Base-by-base conservation (phyloP, 108 stramenopile species). In the Nannochloropsis gaditana region DNA sequence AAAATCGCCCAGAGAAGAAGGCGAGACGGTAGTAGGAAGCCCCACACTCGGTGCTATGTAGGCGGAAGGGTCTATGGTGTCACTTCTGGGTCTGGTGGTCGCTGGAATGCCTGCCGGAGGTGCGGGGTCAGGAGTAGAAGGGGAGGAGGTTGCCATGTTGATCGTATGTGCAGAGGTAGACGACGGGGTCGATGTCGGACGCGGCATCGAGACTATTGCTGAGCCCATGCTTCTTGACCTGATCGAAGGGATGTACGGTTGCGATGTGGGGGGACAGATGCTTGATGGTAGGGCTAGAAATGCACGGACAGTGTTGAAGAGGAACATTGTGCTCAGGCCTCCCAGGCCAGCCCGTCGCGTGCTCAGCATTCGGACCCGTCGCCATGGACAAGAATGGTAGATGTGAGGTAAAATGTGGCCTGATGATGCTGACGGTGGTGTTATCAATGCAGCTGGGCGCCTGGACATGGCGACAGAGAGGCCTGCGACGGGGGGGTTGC, bases 21-120 rank as follows among this genome's bases (percentile, higher is more conserved):
- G 59, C 15, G 59, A 73, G 59, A 73, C 59, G 59, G 59, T n/a
- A n/a, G n/a, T 73, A n/a, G 59, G 59, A n/a, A 73, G 59, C 19
- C 59, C 19, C 4, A 73, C 59, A n/a, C 19, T n/a, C 3, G 59
- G 15, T 5, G 15, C n/a, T 15, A n/a, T 73, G 59, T 73, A 73
- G 5, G 59, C n/a, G 59, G 59, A 73, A 6, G 59, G 59, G 8
- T 73, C 59, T 4, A 73, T 73, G 59, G 2, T 73, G 59, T 31
- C 31, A 31, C 31, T 31, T 31, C 31, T 31, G 31, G 31, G 31
- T 31, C 31, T 31, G 31, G 31, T 31, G 31, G 31, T 31, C 31
- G 31, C 15, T 6, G 59, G 59, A 15, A n/a, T 73, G 15, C 19
- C 59, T 73, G 59, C 59, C n/a, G 19, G 4, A n/a, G 59, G 19